phyloP scores from a whole-genome alignment of 108 stramenopile species.

The Nitzschia sp. region DNA sequence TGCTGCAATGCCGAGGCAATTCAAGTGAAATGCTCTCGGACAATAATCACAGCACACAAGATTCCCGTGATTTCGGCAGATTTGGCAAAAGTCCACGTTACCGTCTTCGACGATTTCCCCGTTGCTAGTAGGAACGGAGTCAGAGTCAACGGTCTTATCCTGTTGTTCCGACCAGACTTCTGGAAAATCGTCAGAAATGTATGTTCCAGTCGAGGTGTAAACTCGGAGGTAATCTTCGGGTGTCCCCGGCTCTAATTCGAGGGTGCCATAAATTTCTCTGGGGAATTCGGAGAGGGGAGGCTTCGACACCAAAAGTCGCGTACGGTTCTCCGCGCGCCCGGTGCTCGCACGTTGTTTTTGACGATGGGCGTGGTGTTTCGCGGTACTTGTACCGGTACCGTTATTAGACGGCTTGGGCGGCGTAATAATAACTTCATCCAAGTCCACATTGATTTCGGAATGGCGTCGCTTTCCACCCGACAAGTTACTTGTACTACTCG shows the following conservation, averaged over 20 bases:
- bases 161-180: slow-evolving; percentile 20
- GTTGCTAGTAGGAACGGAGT: background rate
- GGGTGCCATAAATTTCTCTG: slow-evolving; percentile 41
- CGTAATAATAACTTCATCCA: background rate
- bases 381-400: too few relatives aligned
- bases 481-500: background rate
- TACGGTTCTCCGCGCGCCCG: background rate
- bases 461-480: background rate
- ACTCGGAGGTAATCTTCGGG: slow-evolving; percentile 51
- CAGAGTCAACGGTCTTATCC: slow-evolving; percentile 5
- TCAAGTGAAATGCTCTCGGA: slow-evolving; percentile 58
- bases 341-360: background rate
- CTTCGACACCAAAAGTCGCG: slow-evolving; percentile 42
- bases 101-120: slow-evolving; percentile 47
- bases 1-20: slow-evolving; percentile 32
- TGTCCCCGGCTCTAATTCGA: slow-evolving; percentile 55
- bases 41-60: slow-evolving; percentile 60
- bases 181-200: slow-evolving; percentile 12
- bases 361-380: background rate
- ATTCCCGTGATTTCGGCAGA: slow-evolving; percentile 46
- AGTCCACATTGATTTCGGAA: background rate
- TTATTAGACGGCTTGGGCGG: background rate
- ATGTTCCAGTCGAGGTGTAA: slow-evolving; percentile 40
- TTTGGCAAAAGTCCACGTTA: slow-evolving; percentile 57
- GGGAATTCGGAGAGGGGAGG: slow-evolving; percentile 70